Evolutionary conservation across 768 basidiomycete species (phyloP), one percentile per base, ranked within the genome.

Genomic region (Galerina sulciceps): DNA sequence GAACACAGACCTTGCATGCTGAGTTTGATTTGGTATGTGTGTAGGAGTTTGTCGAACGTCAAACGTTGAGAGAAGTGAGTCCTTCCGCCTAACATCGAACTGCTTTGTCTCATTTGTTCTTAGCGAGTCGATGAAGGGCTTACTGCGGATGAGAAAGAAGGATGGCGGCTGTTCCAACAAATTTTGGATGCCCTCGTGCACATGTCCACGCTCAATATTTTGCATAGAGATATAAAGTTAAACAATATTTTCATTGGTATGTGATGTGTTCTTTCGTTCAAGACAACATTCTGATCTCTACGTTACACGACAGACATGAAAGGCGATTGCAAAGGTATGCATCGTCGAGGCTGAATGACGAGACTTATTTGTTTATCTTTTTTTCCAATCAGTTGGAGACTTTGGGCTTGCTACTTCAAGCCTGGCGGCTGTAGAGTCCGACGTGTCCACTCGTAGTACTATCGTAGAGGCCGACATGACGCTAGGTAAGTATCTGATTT

Each of bases 191-290:
- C 95, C 0, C 78, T 98, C 10, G 89, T 89, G 1, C 92, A 97
- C 63, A 94, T 97, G 87, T 88, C 91, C 1, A 87, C 85, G 22
- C 79, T 91, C 55, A 90, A 91, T n/a, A 95, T 98, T 66, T 73
- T 93, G 53, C 91, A 93, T 73, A 80, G 91, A 50, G 95, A 97
- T 70, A 91, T 98, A 70, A 98, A 98, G 70, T 76, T 94, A 13
- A 91, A 90, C 0, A 98, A 98, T 66, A 94, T 98, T 61, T 94
- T 98, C 73, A 93, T 96, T 49, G 93, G 93, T 93, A 58, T 34
- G 56, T 62, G n/a, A 15, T 37, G 2, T 37, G 9, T 35, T 17
- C 10, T 6, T 38, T 51, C n/a, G 3, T 11, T 54, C 44, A 9
- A 9, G 4, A 6, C 15, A 15, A 10, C n/a, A 47, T 35, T 41